Base-by-base conservation (phyloP, 2,329 filamentous ascomycete species). In the Alternaria tenuissima region DNA sequence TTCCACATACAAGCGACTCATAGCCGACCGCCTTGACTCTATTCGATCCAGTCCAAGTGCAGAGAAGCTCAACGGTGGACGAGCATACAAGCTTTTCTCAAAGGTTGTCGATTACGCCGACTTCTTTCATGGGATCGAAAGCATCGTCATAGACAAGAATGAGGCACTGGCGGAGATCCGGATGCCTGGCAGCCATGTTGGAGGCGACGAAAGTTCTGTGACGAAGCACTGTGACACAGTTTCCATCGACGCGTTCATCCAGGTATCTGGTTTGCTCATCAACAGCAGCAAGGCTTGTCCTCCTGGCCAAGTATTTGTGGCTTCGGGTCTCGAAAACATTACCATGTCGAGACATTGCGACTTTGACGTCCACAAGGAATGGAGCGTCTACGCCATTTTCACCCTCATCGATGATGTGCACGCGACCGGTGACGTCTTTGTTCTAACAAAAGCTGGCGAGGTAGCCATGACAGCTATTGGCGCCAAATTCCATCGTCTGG, bases 241-340 rank as follows among this genome's bases (percentile, higher is more conserved):
- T 3, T 54, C 59, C 20, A 51, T 69, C 20, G 67, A 69, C 41
- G 49, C 54, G 11, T 69, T 69, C 34, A 68, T 68, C 16, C 58
- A 62, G n/a, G 65, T 67, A 3, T 61, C 61, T 7, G 67, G 67
- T 9, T 49, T 69, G 16, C 55, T 68, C 12, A 62, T 69, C 36
- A 69, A 69, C 30, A 69, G 57, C 44, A 66, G 66, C 24, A 58
- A 63, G 18, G 56, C 51, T 42, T 59, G 55, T 16, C 42, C 30
- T 28, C 51, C 34, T 18, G 61, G 55, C 12, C 58, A 69, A 22
- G 65, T 66, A 6, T 60, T 69, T 18, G 55, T 69, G 18, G 60
- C 62, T 16, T 57, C 55, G 9, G 65, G 63, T 7, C 32, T 69
- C 8, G 63, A 68, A 47, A 61, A 63, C 46, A 39, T 56, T n/a